Base-by-base conservation (phyloP, 805 yeast species). In the Candida pseudoglaebosa region DNA sequence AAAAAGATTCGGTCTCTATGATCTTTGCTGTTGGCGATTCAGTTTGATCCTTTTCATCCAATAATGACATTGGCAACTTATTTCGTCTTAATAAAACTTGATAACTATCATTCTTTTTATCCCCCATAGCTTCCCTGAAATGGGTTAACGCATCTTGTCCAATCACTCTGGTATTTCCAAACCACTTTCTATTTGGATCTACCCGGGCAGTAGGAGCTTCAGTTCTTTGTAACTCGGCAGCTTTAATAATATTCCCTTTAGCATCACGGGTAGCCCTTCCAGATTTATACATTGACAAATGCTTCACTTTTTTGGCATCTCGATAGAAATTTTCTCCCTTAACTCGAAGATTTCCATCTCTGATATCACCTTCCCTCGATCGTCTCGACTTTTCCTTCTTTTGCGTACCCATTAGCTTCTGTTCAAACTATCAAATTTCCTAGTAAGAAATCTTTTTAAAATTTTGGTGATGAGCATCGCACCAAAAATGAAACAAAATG, bases 311-410 rank as follows among this genome's bases (percentile, higher is more conserved):
- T 58, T 89, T 88, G 38, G 95, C 91, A 78, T 90, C 97, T 53
- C 88, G 71, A 70, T 91, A 91, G 65, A 91, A 91, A 70, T 91
- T 91, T 65, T 91, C 99, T 56, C 99, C 99, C 61, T 91, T 91
- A 37, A 87, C 95, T 45, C 95, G 81, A 41, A 93, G 75, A 54
- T 91, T 91, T 20, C 96, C 96, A 62, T 86, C 95, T 54, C 87
- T 77, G 50, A 79, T 71, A 52, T 82, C 86, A 39, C 83, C 83
- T 59, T 89, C 86, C 56, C 95, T 84, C 41, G 74, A 73, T 57
- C 96, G 78, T 70, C 99, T 82, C 54, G 73, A 75, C 61, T 84
- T 85, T 64, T 91, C 99, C 55, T 89, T 93, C 72, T 91, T 91
- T 40, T 78, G 90, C 20, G 89, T 83, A 57, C 97, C 98, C 99